These are phyloP conservation scores for Sisymbrium altissimum DNA, from an alignment of 345 rosid genomes.

Conservation along the genomic window DNA sequence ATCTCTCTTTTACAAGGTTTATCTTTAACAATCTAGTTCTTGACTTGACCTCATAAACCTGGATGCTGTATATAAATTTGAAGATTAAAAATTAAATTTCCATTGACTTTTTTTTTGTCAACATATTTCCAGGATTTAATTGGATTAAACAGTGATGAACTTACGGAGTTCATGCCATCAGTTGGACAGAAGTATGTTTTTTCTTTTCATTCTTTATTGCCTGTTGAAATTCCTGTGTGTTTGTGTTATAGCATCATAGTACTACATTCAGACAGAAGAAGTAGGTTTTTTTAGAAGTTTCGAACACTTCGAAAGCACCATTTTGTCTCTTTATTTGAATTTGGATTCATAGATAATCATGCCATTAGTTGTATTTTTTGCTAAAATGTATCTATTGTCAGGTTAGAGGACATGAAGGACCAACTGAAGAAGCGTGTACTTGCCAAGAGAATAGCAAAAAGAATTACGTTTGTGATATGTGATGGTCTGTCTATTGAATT, in stretches of 20 bases:
- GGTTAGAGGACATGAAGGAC: conserved; percentile 89
- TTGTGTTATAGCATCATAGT: background rate
- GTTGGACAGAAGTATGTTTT: conserved; percentile 61
- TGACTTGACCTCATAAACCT: conserved; percentile 1
- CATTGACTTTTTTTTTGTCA: background rate
- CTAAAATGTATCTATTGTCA: conserved; percentile 34
- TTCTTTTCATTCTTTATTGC: background rate
- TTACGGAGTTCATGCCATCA: conserved; percentile 54
- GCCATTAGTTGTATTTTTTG: background rate
- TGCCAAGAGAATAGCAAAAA: conserved; percentile 70
- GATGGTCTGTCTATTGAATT: conserved; percentile 69
- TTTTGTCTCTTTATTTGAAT: conserved; percentile 3
- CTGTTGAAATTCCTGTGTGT: background rate
- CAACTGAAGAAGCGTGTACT: conserved; percentile 82
- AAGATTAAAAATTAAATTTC: too few relatives aligned
- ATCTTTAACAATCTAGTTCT: conserved; percentile 21
- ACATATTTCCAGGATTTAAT: conserved; percentile 61
- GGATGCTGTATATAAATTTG: background rate
- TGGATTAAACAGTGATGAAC: conserved; percentile 66
- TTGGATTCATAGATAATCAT: background rate
- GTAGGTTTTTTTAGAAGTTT: conserved; percentile 13
- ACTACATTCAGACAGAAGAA: background rate
- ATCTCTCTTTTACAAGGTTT: conserved; percentile 46
- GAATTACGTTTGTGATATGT: conserved; percentile 53
- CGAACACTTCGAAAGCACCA: background rate